Evolutionary conservation across 164 flowering plant genomes (phyloP).

Genomic region (grape (Vitis vinifera)): DNA sequence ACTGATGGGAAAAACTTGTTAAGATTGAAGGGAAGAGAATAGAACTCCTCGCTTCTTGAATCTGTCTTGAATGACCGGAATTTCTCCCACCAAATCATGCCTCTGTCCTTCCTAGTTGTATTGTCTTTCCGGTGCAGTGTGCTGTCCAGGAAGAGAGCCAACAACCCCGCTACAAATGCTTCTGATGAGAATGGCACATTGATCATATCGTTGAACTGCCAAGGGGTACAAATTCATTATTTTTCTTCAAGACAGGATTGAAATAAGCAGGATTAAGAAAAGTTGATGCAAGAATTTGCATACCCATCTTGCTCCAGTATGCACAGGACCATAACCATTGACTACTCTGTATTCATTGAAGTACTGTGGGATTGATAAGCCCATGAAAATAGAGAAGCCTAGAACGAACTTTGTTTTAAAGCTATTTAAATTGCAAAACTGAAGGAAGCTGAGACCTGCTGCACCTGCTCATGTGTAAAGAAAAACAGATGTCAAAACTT

Average conservation of each 20-base stretch:
- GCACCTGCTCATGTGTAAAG: slow-evolving; percentile 43
- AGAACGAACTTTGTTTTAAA: slow-evolving; percentile 71
- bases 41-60: slow-evolving; percentile 79
- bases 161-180: slow-evolving; percentile 64
- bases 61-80: slow-evolving; percentile 68
- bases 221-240: neutral
- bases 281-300: neutral
- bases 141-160: slow-evolving; percentile 58
- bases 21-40: slow-evolving; percentile 74
- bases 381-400: slow-evolving; percentile 86
- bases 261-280: neutral
- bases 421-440: slow-evolving; percentile 87
- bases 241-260: neutral
- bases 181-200: slow-evolving; percentile 77
- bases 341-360: slow-evolving; percentile 65
- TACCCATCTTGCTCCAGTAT: slow-evolving; percentile 85
- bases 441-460: slow-evolving; percentile 72
- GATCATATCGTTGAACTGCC: slow-evolving; percentile 83
- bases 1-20: slow-evolving; percentile 88
- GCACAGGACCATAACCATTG: slow-evolving; percentile 69
- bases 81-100: slow-evolving; percentile 79
- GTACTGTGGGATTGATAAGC: slow-evolving; percentile 79
- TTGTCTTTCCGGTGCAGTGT: slow-evolving; percentile 52
- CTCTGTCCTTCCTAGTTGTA: slow-evolving; percentile 58
- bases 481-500: neutral